Percentiles rank a stretch among this genome's conserved stretches.
Evolutionary conservation across 768 basidiomycete genomes (phyloP).

Genomic region (Pleurotus pulmonarius): DNA sequence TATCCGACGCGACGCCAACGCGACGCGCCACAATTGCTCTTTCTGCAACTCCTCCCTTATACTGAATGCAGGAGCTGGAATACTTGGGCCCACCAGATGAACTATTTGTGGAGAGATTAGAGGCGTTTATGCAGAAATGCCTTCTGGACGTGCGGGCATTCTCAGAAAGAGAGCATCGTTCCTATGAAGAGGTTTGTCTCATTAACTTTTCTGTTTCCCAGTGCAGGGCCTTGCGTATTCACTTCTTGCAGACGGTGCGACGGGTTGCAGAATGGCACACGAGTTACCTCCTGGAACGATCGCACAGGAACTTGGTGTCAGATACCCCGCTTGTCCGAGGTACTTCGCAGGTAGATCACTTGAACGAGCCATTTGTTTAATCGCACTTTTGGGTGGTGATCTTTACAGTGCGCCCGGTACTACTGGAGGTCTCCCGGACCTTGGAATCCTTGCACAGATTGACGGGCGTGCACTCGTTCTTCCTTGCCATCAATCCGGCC

Average conservation of each 20-base stretch:
- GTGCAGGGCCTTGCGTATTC: constrained; percentile 15
- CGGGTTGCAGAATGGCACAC: constrained; percentile 64
- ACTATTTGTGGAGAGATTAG: constrained; percentile 62
- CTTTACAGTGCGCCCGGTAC: constrained; percentile 39
- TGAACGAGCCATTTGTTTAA: not conserved
- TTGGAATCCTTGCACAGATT: constrained; percentile 50
- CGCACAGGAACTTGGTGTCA: not conserved
- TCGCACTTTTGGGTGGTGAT: constrained; percentile 4
- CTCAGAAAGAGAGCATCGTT: constrained; percentile 51
- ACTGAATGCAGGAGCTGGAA: constrained; percentile 27
- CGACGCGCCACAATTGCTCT: not conserved
- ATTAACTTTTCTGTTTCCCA: constrained; percentile 10
- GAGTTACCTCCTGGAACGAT: constrained; percentile 47
- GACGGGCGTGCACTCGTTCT: constrained; percentile 56
- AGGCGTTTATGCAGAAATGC: constrained; percentile 58
- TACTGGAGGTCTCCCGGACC: constrained; percentile 45
- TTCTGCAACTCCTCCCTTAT: constrained; percentile 13
- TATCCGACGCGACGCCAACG: too few species aligned
- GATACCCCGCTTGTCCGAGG: constrained; percentile 7
- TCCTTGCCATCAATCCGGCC: constrained; percentile 55
- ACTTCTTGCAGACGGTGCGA: constrained; percentile 37
- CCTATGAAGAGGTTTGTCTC: constrained; percentile 56
- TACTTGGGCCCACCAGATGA: constrained; percentile 34
- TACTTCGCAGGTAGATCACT: not conserved
- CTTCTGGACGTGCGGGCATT: constrained; percentile 56